Percentiles rank a stretch among this genome's conserved stretches.
These are phyloP conservation scores for Dioscorea alata DNA, from an alignment of 106 monocot species.

Conservation along the genomic window DNA sequence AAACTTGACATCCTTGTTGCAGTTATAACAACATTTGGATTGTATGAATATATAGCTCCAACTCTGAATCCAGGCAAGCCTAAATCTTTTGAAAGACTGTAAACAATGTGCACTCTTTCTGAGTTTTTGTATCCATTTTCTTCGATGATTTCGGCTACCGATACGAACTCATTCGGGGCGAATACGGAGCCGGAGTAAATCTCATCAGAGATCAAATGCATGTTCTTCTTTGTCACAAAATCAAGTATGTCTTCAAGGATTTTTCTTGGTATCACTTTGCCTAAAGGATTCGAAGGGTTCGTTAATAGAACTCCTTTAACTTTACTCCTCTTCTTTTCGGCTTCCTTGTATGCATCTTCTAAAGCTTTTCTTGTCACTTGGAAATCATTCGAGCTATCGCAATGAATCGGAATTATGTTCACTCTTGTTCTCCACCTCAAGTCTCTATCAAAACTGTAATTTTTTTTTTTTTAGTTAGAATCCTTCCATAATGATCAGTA, in stretches of 20 bases:
- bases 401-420: conserved; percentile 46
- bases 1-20: conserved; percentile 85
- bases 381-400: conserved; percentile 47
- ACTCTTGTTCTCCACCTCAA: conserved; percentile 69
- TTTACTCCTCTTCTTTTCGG: conserved; percentile 8
- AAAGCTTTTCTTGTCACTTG: conserved; percentile 27
- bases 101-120: conserved; percentile 60
- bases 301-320: conserved; percentile 44
- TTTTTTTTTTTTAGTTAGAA: no score
- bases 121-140: not conserved
- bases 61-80: conserved; percentile 73
- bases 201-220: conserved; percentile 77
- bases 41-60: conserved; percentile 66
- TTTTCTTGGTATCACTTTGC: conserved; percentile 18
- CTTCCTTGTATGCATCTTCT: conserved; percentile 26
- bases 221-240: conserved; percentile 38
- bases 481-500: not conserved
- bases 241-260: conserved; percentile 41
- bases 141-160: conserved; percentile 55
- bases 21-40: conserved; percentile 46
- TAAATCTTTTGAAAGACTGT: conserved; percentile 79
- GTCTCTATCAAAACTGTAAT: conserved; percentile 59
- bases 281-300: conserved; percentile 60
- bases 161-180: conserved; percentile 42
- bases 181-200: conserved; percentile 81